Evolutionary conservation across 257 asterid genomes (phyloP).

Genomic region (Handroanthus guayacan): DNA sequence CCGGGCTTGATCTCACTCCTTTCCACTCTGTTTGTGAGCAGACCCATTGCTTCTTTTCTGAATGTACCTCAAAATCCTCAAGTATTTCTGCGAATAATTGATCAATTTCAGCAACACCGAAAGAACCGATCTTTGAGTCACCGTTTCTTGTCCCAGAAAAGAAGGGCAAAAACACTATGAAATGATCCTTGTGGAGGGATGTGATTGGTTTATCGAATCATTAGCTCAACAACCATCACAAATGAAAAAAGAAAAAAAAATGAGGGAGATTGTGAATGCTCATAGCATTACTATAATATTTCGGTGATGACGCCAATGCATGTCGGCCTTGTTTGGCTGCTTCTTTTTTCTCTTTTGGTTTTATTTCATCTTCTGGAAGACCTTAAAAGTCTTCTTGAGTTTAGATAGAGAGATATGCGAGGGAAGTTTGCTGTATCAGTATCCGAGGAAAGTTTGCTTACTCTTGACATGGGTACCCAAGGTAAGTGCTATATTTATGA

Average conservation of each 20-base stretch:
- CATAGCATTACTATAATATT: background rate
- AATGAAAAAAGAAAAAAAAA: background rate
- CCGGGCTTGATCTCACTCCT: constrained; percentile 68
- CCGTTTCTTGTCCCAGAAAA: constrained; percentile 12
- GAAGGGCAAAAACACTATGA: constrained; percentile 8
- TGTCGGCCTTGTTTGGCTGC: constrained; percentile 13
- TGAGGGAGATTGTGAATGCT: too few relatives aligned
- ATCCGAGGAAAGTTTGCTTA: background rate
- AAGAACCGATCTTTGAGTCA: constrained; percentile 4
- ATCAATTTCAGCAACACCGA: constrained; percentile 5
- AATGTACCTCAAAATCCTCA: background rate
- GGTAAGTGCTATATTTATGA: too few relatives aligned
- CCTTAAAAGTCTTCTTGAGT: background rate
- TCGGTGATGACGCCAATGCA: constrained; percentile 22
- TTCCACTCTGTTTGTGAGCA: constrained; percentile 74
- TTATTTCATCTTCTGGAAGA: background rate
- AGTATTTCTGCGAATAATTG: constrained; percentile 15
- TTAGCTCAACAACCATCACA: constrained; percentile 38
- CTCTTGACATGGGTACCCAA: too few relatives aligned
- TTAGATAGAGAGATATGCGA: background rate
- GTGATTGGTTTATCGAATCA: constrained; percentile 32
- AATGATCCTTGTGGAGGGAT: constrained; percentile 28
- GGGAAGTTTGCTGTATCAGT: background rate
- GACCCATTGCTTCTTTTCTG: constrained; percentile 57
- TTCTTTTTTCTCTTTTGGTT: background rate